These are phyloP conservation scores for Dorcoceras hygrometricum DNA, from an alignment of 257 asterid genomes.

Conservation along the genomic window DNA sequence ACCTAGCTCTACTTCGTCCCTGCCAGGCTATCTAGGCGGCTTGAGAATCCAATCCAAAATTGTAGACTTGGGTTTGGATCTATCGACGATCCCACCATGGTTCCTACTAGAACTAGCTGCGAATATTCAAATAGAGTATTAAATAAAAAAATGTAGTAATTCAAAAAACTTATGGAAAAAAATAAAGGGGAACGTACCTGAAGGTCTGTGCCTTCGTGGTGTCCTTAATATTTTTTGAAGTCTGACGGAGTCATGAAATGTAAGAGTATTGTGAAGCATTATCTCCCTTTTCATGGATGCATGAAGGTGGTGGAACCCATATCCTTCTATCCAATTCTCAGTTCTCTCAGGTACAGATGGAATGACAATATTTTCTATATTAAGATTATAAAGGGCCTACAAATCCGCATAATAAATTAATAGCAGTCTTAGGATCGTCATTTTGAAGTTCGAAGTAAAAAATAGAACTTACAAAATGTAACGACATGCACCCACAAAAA, in stretches of 20 bases:
- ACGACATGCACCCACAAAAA: too few relatives aligned
- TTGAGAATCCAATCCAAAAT: constrained; percentile 27
- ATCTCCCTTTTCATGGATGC: constrained; percentile 32
- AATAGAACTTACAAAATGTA: too few relatives aligned
- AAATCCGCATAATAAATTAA: background rate
- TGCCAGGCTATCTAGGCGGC: too few relatives aligned
- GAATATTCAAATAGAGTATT: background rate
- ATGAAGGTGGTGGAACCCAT: constrained; percentile 29
- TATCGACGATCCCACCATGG: background rate
- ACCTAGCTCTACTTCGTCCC: too few relatives aligned
- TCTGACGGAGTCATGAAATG: constrained; percentile 46
- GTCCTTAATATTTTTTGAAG: constrained; percentile 35
- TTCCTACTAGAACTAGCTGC: background rate
- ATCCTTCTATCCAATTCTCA: constrained; percentile 34
- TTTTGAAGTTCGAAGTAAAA: too few relatives aligned
- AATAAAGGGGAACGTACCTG: constrained; percentile 6
- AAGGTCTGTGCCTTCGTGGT: constrained; percentile 13
- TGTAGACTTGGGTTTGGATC: constrained; percentile 10
- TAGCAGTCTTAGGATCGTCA: too few relatives aligned
- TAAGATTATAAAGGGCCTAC: constrained; percentile 45
- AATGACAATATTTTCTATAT: constrained; percentile 46
- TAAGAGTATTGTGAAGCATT: constrained; percentile 37
- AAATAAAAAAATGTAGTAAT: background rate
- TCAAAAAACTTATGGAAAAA: background rate
- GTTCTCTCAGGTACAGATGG: constrained; percentile 38